Percentiles rank a stretch among this genome's conserved stretches.
Evolutionary conservation across 2,329 filamentous ascomycete genomes (phyloP).

Genomic region (Claviceps pusilla): DNA sequence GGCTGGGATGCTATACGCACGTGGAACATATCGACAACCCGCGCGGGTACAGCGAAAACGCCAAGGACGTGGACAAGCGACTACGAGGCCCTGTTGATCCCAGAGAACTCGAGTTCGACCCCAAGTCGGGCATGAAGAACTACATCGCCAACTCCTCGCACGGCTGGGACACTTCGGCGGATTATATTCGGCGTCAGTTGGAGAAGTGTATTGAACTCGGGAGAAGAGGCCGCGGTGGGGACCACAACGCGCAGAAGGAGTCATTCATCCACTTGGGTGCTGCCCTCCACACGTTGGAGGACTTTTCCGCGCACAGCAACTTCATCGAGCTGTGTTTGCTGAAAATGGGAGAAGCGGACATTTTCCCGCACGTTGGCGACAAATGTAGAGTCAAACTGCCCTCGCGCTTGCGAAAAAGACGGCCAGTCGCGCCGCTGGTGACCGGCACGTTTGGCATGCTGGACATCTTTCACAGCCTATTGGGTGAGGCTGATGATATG

Average conservation of each 20-base stretch:
- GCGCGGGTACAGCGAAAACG: slow-evolving; percentile 59
- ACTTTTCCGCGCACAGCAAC: slow-evolving; percentile 53
- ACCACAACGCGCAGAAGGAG: slow-evolving; percentile 42
- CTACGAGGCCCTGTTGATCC: slow-evolving; percentile 21
- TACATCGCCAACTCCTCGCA: slow-evolving; percentile 71
- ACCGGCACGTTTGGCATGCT: slow-evolving; percentile 39
- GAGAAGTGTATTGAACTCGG: slow-evolving; percentile 56
- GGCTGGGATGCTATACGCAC: slow-evolving; percentile 61
- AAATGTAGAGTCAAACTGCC: slow-evolving; percentile 17
- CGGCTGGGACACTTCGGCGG: slow-evolving; percentile 71
- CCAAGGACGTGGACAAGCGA: slow-evolving; percentile 54
- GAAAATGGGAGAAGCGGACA: slow-evolving; percentile 51
- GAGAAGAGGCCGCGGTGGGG: slow-evolving; percentile 48
- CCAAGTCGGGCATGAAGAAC: slow-evolving; percentile 78
- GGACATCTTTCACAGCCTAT: slow-evolving; percentile 58
- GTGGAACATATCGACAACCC: slow-evolving; percentile 61
- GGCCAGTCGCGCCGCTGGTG: slow-evolving; percentile 54
- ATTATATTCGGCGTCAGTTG: slow-evolving; percentile 60
- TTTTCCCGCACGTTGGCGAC: slow-evolving; percentile 37
- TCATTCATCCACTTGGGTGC: slow-evolving; percentile 57
- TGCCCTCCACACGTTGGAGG: slow-evolving; percentile 56
- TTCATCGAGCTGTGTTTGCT: slow-evolving; percentile 58
- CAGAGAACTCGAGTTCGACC: slow-evolving; percentile 51
- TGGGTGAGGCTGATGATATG: slow-evolving; percentile 39
- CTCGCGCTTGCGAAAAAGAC: slow-evolving; percentile 33